Conservation (phyloP, 306 rosid genomes). For the Ormosia semicastrata region DNA sequence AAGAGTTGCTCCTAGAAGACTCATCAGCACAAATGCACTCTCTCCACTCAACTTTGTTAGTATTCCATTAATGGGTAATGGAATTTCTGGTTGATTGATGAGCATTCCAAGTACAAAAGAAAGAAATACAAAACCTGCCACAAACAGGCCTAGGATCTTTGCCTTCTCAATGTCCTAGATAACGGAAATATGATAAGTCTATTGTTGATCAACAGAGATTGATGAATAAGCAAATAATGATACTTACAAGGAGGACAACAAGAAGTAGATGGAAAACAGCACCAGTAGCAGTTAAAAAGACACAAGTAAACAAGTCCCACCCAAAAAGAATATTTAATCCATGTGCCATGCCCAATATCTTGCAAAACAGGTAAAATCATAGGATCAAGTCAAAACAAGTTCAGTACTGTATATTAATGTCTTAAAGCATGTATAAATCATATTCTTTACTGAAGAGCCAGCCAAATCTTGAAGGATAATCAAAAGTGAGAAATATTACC, state of each 20-base stretch:
- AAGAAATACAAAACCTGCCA: conserved; percentile 64
- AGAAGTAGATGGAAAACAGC: conserved; percentile 65
- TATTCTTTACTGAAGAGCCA: neutral
- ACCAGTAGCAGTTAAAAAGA: conserved; percentile 70
- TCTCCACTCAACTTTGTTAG: conserved; percentile 75
- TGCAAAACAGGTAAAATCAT: conserved; percentile 40
- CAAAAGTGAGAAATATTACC: conserved; percentile 49
- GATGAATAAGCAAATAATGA: conserved; percentile 10
- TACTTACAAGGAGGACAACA: conserved; percentile 71
- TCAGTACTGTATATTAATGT: neutral
- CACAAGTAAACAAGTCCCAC: conserved; percentile 95
- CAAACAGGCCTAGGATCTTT: conserved; percentile 48
- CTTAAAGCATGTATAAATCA: neutral
- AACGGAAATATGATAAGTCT: conserved; percentile 29
- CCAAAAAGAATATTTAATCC: conserved; percentile 88
- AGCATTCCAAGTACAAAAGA: conserved; percentile 64
- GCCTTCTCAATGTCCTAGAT: conserved; percentile 67
- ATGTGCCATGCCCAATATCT: conserved; percentile 88
- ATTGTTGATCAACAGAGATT: neutral
- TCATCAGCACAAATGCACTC: conserved; percentile 84
- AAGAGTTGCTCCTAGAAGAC: conserved; percentile 93
- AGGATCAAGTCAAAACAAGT: conserved; percentile 6
- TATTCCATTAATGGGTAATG: conserved; percentile 65
- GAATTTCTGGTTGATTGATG: conserved; percentile 66
- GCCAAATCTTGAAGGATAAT: neutral